Base-by-base conservation (phyloP, 2,329 filamentous ascomycete species). In the Aspergillus caelatus region DNA sequence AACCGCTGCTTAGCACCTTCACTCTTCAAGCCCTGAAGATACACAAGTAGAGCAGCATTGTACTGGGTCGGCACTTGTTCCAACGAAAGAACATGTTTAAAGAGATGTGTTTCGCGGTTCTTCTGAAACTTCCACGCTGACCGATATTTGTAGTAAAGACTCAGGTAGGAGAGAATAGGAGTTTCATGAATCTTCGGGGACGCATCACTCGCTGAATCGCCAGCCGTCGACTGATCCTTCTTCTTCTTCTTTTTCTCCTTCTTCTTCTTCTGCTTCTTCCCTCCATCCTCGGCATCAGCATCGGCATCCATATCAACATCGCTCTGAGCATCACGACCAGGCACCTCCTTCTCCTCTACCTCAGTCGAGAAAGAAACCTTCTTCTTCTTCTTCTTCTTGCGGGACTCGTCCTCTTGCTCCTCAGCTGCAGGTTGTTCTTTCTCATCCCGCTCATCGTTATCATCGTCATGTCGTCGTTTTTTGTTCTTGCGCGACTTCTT, bases 121-220 rank as follows among this genome's bases (percentile, higher is more conserved):
- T 97, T 97, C 82, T 96, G 96, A 83, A 97, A 98, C 78, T 97
- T 97, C 94, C 94, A 98, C 70, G 83, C 83, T 11, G 85, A 82
- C 62, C 88, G 88, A 65, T 88, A 85, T 61, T 85, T 85, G 78
- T 91, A 84, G 84, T 93, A 97, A 74, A 89, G 88, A 54, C 84
- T 84, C 52, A 97, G 85, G 75, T 97, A 97, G 59, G 87, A 84
- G 19, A 96, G 83, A 62, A 93, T 89, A 16, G 89, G 85, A 8
- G 74, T 68, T 53, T 77, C 75, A 61, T 76, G 71, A 54, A 70
- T 61, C 39, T 72, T 57, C n/a, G 69, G 45, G 7, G 63, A 48
- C 19, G 52, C 43, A 59, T 60, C 23, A 16, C 30, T 34, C 48
- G 48, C 28, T 32, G 48, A 30, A 32, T n/a, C 48, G 11, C 28